A percentile compares a stretch with the other conserved stretches of the same genome.
phyloP scores from a whole-genome alignment of 768 basidiomycete genomes.

The Agaricus blazei region DNA sequence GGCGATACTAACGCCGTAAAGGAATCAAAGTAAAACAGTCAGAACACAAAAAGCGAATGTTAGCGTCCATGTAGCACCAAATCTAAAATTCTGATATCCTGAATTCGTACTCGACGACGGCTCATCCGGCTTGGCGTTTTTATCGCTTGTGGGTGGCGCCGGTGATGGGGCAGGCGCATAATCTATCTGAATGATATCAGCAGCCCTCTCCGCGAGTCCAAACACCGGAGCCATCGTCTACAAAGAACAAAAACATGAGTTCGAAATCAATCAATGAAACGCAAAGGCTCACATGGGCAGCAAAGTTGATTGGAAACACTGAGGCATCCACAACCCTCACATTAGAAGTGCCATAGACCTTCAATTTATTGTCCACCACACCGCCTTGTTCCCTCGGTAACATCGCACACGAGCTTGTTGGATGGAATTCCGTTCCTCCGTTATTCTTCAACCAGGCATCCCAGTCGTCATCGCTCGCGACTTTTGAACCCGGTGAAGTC shows the following conservation, averaged over 20 bases:
- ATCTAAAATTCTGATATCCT: no score
- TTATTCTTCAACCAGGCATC: constrained; percentile 42
- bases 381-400: constrained; percentile 24
- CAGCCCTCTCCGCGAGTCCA: constrained; percentile 22
- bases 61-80: no score
- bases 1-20: no score
- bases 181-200: constrained; percentile 17
- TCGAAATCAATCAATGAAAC: not conserved
- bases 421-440: constrained; percentile 56
- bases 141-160: not conserved
- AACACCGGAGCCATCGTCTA: constrained; percentile 21
- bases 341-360: constrained; percentile 36
- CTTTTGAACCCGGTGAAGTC: constrained; percentile 23
- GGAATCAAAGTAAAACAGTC: no score
- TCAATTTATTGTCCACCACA: constrained; percentile 27
- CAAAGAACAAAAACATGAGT: not conserved
- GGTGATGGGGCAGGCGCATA: constrained; percentile 1
- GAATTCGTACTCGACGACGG: not conserved
- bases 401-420: constrained; percentile 29
- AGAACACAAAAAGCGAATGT: no score
- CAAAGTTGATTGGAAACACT: constrained; percentile 44
- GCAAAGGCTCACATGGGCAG: constrained; percentile 21
- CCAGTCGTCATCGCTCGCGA: constrained; percentile 50
- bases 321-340: constrained; percentile 55
- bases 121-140: not conserved